These are phyloP conservation scores for Malassezia globosa DNA, from an alignment of 1,284 basidiomycete genomes.

Conservation along the genomic window DNA sequence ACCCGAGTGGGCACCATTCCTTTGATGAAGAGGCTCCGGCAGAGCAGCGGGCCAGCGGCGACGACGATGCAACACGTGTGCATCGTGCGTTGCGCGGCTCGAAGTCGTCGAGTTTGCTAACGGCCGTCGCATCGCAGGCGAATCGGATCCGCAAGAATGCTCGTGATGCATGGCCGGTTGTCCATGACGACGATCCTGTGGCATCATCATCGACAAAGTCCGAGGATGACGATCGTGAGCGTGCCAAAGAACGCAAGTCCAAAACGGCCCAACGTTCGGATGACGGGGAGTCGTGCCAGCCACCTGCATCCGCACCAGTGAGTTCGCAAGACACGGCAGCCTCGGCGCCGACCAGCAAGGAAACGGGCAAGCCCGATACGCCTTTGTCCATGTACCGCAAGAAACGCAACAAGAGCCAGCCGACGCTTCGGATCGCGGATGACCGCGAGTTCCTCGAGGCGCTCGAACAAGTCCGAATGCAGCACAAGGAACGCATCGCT, in stretches of 20 bases:
- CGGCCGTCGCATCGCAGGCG: slow-evolving; percentile 5
- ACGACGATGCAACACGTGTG: neutral
- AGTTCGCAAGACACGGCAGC: neutral
- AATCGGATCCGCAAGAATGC: slow-evolving; percentile 5
- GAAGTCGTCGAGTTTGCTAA: slow-evolving; percentile 15
- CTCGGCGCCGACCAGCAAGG: neutral
- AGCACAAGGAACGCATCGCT: slow-evolving; percentile 28
- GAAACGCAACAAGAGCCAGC: slow-evolving; percentile 31
- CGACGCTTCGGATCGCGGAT: slow-evolving; percentile 36
- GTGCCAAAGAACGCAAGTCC: neutral
- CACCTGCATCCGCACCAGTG: neutral
- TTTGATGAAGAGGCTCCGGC: slow-evolving; percentile 1
- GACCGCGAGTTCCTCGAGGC: slow-evolving; percentile 37
- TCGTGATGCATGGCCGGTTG: neutral
- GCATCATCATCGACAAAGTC: neutral
- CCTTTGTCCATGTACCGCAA: slow-evolving; percentile 10
- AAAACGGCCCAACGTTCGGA: neutral
- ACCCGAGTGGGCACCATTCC: neutral
- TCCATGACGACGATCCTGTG: neutral
- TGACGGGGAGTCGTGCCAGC: neutral
- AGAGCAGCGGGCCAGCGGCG: neutral
- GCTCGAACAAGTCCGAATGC: slow-evolving; percentile 29
- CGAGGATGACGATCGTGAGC: neutral
- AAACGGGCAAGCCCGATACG: neutral
- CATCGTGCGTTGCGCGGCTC: slow-evolving; percentile 7